Evolutionary conservation across 208 protist species (phyloP).

Genomic region (Leishmania tarentolae): DNA sequence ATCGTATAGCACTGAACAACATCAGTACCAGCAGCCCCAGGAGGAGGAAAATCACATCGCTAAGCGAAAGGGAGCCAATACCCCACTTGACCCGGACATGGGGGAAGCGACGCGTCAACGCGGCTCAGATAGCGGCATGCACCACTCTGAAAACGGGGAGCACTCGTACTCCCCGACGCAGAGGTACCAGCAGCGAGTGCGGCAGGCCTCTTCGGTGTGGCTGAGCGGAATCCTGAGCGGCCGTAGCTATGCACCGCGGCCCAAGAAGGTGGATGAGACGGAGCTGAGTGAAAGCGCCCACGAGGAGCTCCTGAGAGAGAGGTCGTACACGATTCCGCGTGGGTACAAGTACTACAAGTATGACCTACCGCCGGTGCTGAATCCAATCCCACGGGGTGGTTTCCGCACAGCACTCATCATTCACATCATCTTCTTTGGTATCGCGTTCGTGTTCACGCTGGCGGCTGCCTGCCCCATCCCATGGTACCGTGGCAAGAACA

Average conservation of each 20-base stretch:
- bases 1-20: not conserved
- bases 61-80: not conserved
- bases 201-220: constrained; percentile 45
- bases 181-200: constrained; percentile 31
- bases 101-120: not conserved
- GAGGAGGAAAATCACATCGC: not conserved
- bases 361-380: constrained; percentile 45
- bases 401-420: constrained; percentile 39
- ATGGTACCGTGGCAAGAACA: constrained; percentile 58
- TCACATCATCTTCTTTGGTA: constrained; percentile 36
- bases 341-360: constrained; percentile 59
- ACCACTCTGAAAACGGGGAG: not conserved
- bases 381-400: constrained; percentile 29
- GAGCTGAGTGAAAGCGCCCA: constrained; percentile 43
- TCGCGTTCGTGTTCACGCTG: constrained; percentile 52
- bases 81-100: constrained; percentile 12
- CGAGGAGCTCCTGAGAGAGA: constrained; percentile 43
- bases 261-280: constrained; percentile 38
- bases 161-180: constrained; percentile 31
- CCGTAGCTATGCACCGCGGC: constrained; percentile 48
- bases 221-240: constrained; percentile 55
- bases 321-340: constrained; percentile 54
- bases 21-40: not conserved
- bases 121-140: not conserved
- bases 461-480: constrained; percentile 45